Base-by-base conservation (phyloP, 108 stramenopile genomes). In the Asterionellopsis glacialis region DNA sequence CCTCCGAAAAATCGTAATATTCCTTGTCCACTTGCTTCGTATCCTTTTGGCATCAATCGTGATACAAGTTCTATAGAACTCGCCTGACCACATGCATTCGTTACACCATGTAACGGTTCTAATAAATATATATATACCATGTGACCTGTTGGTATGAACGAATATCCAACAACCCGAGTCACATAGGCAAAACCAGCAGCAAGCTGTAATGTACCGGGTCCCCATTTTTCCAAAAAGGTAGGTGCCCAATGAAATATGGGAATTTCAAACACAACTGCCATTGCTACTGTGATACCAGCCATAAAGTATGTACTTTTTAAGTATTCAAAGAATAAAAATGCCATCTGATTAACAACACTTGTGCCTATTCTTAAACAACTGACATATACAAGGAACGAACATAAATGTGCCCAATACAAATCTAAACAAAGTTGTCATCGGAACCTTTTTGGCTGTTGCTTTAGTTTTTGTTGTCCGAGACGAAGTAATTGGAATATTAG, bases 261-360 rank as follows among this genome's bases (percentile, higher is more conserved):
- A 3, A 86, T 67, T 51, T 86, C 85, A 51, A 86, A 83, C n/a
- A 86, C n/a, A 1, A 86, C 85, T 0, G 85, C 83, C 11, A 86
- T 63, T 14, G 45, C 48, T 38, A 75, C 74, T 19, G 74, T 63
- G n/a, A 56, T 2, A 13, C 67, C 73, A 23, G 45, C 44, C 12
- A 73, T 39, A 19, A 57, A 16, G 39, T 47, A 69, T 11, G 57
- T 68, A 19, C 61, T 62, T 24, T 66, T 65, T 15, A 82, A 52
- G 18, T 24, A 47, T 26, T 66, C 63, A 68, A 86, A 77, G 61
- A 68, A 81, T 40, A 79, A 21, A 61, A 77, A 84, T 24, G 63
- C 58, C 16, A 80, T 58, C 45, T 65, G 56, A 38, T 80, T 76
- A 26, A 84, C 79, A 9, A 77, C n/a, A n/a, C n/a, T n/a, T n/a